Base-by-base conservation (phyloP, 352 stramenopile species). In the Phytophthora agathidicida region DNA sequence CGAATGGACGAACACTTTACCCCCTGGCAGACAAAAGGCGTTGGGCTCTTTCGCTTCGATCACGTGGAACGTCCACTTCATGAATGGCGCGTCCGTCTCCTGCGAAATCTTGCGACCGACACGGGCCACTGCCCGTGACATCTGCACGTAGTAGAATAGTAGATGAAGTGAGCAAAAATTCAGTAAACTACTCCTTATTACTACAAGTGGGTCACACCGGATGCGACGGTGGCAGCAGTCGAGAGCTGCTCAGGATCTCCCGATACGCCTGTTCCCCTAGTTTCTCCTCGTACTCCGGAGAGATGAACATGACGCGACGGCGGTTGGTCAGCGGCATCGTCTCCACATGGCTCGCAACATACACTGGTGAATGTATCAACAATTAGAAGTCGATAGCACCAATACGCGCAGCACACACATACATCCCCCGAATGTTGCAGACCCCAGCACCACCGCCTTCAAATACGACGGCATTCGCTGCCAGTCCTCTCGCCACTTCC, bases 61-160 rank as follows among this genome's bases (percentile, higher is more conserved):
- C 36, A 89, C 79, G 37, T 86, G 75, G 44, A 91, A 91, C 45
- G 74, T 68, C 82, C 82, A 92, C 48, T 87, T 84, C 68, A 92
- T 86, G 49, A 63, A 70, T 20, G 71, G 53, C 8, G 67, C 68
- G 14, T 73, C 52, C 13, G 80, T 61, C 45, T 83, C 65, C 36
- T 73, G 37, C 3, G 65, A 59, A 41, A 92, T 88, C 45, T 86
- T 81, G 16, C 35, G 48, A 1, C 82, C 82, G 8, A 92, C 76
- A 42, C 77, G 77, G 19, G 58, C 58, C 52, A 92, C 82, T 2
- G 80, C 79, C 7, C 65, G 64, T 10, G 79, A 75, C 75, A 86
- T 88, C 77, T 89, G 37, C 23, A 36, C 7, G 19, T 3, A 31
- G 11, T 19, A 5, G 24, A 28, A 10, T 9, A 5, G n/a, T n/a